Evolutionary conservation across 495 filamentous ascomycete species (phyloP), one percentile per base, ranked within the genome.

Genomic region (Penicillium waksmanii): DNA sequence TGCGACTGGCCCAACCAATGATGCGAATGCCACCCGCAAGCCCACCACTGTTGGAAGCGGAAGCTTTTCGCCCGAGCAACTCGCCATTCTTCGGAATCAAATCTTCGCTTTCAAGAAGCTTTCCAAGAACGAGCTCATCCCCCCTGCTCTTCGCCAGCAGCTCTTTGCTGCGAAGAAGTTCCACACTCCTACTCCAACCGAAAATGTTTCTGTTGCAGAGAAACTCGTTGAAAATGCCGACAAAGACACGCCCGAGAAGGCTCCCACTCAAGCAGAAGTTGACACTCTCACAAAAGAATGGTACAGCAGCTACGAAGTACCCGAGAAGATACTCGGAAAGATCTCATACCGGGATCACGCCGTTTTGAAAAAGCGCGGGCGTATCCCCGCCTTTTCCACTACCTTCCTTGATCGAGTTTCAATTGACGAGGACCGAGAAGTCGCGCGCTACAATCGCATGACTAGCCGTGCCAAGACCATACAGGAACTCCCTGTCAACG

Each of bases 381-480:
- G 49, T 36, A 44, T 17, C 31, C 52, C 35, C 11, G 33, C 21
- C 11, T 97, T 40, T 91, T 48, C 46, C 3, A 23, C 46, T 10
- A 23, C 46, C 19, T 25, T 48, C 46, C 21, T 48, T 13, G 46
- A 48, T 15, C 46, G 46, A 9, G 7, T 48, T 9, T 48, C 46
- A 4, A 48, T 48, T 25, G 46, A 48, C 46, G 87, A 92, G 56
- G 92, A 97, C 64, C 85, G 92, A 10, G 95, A 97, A 68, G 84
- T 87, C 50, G 88, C 96, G 49, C 77, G 95, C 35, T 94, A 92
- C 76, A 97, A 98, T 67, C 87, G 91, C 51, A 93, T 98, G 72
- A 84, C 82, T 57, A 84, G 91, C 38, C 85, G 95, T 40, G 92
- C 92, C 69, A 75, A 85, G 19, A 92, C 97, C 66, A 82, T 98